Evolutionary conservation across 2,329 filamentous ascomycete genomes (phyloP).

Genomic region (Cladorrhinum sp.): DNA sequence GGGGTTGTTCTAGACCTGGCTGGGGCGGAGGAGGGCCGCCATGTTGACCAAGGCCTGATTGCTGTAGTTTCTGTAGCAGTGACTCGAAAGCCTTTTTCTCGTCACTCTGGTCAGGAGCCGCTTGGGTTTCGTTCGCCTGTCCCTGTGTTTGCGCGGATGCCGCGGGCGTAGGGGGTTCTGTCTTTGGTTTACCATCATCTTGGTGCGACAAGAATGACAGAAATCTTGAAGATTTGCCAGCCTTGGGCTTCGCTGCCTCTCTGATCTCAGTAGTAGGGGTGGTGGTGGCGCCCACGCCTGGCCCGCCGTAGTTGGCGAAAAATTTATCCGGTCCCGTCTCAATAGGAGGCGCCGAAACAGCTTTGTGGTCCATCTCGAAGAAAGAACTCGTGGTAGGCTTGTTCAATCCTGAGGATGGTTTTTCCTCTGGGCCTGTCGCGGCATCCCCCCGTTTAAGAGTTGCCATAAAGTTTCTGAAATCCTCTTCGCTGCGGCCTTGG

Average conservation of each 20-base stretch:
- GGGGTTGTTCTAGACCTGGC: conserved; percentile 21
- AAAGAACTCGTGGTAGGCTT: conserved; percentile 35
- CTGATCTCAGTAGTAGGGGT: conserved; percentile 40
- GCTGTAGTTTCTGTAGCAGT: conserved; percentile 77
- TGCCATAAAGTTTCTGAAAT: conserved; percentile 94
- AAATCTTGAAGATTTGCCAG: conserved; percentile 75
- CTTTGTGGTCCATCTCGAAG: conserved; percentile 47
- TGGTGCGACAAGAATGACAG: conserved; percentile 73
- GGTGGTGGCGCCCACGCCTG: conserved; percentile 41
- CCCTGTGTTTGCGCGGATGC: conserved; percentile 27
- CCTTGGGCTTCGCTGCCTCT: conserved; percentile 54
- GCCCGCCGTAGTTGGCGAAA: conserved; percentile 57
- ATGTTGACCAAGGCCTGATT: conserved; percentile 47
- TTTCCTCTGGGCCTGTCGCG: conserved; percentile 37
- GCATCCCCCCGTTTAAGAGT: conserved; percentile 71
- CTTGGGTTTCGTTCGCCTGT: conserved; percentile 27
- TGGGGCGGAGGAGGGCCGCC: conserved; percentile 14
- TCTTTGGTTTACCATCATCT: conserved; percentile 48
- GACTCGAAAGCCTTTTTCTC: conserved; percentile 86
- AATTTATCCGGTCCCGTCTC: conserved; percentile 75
- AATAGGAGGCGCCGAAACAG: conserved; percentile 59
- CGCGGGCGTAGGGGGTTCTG: conserved; percentile 47
- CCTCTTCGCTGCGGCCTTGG: conserved; percentile 76
- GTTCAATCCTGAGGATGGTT: conserved; percentile 34
- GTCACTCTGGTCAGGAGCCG: conserved; percentile 39